Conservation (phyloP, 176 grass and related monocot genomes). For the Leersia perrieri region DNA sequence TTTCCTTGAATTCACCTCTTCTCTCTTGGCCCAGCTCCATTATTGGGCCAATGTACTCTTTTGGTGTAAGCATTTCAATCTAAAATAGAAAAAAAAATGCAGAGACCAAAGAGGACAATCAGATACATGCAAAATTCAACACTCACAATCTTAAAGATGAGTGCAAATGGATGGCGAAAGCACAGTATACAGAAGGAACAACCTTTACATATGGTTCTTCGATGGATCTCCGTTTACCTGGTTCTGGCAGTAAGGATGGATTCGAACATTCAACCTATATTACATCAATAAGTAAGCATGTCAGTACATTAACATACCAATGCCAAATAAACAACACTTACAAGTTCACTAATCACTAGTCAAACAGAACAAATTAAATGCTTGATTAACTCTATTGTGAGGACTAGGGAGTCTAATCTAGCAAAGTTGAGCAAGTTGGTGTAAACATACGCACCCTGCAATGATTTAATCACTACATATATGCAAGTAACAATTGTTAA, state of each 20-base stretch:
- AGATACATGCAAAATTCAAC: background rate
- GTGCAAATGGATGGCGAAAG: slow-evolving; percentile 18
- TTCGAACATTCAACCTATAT: slow-evolving; percentile 89
- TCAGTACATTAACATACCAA: slow-evolving; percentile 4
- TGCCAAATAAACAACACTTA: slow-evolving; percentile 30
- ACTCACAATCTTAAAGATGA: slow-evolving; percentile 15
- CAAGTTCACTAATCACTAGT: slow-evolving; percentile 15
- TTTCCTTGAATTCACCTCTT: slow-evolving; percentile 97
- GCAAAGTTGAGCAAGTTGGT: background rate
- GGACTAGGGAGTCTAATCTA: background rate
- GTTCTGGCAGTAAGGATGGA: slow-evolving; percentile 91
- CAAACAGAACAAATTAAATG: background rate
- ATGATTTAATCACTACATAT: background rate
- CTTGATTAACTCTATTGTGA: slow-evolving; percentile 7
- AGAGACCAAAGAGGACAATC: slow-evolving; percentile 25
- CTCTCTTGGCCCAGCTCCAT: slow-evolving; percentile 98
- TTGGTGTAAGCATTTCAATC: slow-evolving; percentile 96
- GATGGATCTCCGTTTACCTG: slow-evolving; percentile 73
- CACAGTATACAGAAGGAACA: slow-evolving; percentile 22
- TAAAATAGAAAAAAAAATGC: slow-evolving; percentile 21
- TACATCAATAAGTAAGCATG: slow-evolving; percentile 34
- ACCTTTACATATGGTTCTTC: slow-evolving; percentile 99
- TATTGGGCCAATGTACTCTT: slow-evolving; percentile 92
- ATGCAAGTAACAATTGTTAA: background rate
- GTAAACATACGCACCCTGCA: background rate